Evolutionary conservation across 1,284 basidiomycete genomes (phyloP).

Genomic region (Pholiota adiposa): DNA sequence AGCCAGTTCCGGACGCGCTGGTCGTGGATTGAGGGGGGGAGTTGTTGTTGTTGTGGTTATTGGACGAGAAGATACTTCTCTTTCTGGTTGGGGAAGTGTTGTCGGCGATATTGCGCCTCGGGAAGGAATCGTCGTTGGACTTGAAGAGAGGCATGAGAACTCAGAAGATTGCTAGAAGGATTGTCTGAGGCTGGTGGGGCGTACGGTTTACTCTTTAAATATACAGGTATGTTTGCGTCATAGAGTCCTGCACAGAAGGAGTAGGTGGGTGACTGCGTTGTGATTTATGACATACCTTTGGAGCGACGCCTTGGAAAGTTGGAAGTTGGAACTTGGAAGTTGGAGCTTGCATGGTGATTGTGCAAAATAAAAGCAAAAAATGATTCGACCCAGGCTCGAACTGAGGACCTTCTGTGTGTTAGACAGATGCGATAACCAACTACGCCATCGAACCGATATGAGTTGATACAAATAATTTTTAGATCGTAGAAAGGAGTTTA

Average conservation of each 20-base stretch:
- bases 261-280: no score
- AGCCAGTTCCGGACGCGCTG: constrained; percentile 23
- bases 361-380: constrained; percentile 23
- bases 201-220: neutral
- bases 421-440: constrained; percentile 60
- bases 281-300: no score
- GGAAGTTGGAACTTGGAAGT: no score
- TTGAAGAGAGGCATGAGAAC: constrained; percentile 28
- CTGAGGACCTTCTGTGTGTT: constrained; percentile 39
- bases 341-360: neutral
- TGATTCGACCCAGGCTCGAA: constrained; percentile 38
- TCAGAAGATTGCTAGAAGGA: neutral
- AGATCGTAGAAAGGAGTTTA: no score
- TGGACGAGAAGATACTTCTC: constrained; percentile 34
- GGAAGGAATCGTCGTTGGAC: constrained; percentile 19
- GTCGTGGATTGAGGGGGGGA: constrained; percentile 25
- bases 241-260: neutral
- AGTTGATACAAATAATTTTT: no score
- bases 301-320: no score
- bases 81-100: constrained; percentile 27
- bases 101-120: constrained; percentile 22
- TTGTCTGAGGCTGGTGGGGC: neutral
- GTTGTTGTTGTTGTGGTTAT: constrained; percentile 12
- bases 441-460: constrained; percentile 64
- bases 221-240: neutral